These are phyloP conservation scores for Trebouxia sp. DNA, from an alignment of 139 green algal species.

Conservation along the genomic window DNA sequence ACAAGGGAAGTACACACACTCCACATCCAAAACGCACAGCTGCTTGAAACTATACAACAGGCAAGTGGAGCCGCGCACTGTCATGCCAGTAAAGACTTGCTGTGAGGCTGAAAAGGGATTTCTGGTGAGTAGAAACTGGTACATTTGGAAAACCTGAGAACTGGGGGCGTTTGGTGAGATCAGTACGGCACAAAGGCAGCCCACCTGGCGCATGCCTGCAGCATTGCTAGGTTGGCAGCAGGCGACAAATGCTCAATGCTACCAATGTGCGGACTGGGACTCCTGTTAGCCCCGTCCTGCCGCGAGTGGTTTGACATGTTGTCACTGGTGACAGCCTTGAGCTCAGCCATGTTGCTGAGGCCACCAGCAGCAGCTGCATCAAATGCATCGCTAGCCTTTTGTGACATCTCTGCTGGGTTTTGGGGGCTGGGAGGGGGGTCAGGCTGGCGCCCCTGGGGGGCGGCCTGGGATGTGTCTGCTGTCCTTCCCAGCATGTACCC, in stretches of 20 bases:
- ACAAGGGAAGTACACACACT: no score
- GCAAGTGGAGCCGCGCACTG: no score
- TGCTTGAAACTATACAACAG: no score
- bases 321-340: constrained; percentile 29
- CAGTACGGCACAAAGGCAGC: no score
- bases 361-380: constrained; percentile 22
- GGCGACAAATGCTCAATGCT: neutral
- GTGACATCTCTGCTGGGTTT: constrained; percentile 19
- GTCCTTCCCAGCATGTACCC: constrained; percentile 19
- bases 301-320: neutral
- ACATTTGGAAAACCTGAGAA: no score
- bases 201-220: constrained; percentile 27
- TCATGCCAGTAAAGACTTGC: no score
- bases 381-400: constrained; percentile 27
- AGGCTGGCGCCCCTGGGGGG: neutral
- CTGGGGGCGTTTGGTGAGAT: no score
- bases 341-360: constrained; percentile 28
- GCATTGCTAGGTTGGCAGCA: constrained; percentile 22
- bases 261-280: constrained; percentile 13
- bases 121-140: no score
- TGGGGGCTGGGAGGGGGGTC: neutral
- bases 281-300: constrained; percentile 6
- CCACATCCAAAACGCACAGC: no score
- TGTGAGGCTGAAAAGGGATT: no score
- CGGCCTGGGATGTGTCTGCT: constrained; percentile 9